These are phyloP conservation scores for Hypoxylon rubiginosum DNA, from an alignment of 2,329 filamentous ascomycete genomes.

Conservation along the genomic window DNA sequence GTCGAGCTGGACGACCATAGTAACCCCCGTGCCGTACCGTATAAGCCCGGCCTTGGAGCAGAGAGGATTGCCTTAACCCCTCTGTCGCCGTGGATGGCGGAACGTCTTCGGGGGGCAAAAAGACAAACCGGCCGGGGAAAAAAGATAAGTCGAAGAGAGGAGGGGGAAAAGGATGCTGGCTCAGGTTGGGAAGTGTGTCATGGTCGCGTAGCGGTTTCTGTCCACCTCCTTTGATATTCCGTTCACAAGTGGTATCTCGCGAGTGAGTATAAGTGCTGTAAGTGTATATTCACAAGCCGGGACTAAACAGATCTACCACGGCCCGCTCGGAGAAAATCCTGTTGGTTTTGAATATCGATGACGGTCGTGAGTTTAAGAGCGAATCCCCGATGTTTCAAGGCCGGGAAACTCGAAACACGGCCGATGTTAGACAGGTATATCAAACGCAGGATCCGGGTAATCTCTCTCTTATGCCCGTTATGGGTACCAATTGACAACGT, in stretches of 20 bases:
- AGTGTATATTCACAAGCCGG: background rate
- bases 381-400: conserved; percentile 4
- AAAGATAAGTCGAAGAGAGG: conserved; percentile 9
- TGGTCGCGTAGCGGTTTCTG: conserved; percentile 37
- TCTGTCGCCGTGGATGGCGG: background rate
- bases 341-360: background rate
- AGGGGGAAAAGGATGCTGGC: conserved; percentile 8
- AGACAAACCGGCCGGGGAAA: conserved; percentile 14
- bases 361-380: background rate
- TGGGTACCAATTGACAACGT: conserved; percentile 7
- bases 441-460: conserved; percentile 3
- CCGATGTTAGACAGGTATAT: conserved; percentile 3
- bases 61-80: conserved; percentile 5
- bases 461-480: background rate
- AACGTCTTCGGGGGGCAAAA: background rate
- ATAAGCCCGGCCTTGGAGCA: background rate
- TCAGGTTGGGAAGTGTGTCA: conserved; percentile 46
- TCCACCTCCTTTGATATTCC: conserved; percentile 22
- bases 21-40: conserved; percentile 13
- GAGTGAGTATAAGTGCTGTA: background rate
- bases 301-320: conserved; percentile 1
- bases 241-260: background rate
- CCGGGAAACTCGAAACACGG: conserved; percentile 25
- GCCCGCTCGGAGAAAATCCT: background rate
- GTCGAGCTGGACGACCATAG: conserved; percentile 41